Base-by-base conservation (phyloP, 2,329 filamentous ascomycete species). In the Didymella arachidicola region DNA sequence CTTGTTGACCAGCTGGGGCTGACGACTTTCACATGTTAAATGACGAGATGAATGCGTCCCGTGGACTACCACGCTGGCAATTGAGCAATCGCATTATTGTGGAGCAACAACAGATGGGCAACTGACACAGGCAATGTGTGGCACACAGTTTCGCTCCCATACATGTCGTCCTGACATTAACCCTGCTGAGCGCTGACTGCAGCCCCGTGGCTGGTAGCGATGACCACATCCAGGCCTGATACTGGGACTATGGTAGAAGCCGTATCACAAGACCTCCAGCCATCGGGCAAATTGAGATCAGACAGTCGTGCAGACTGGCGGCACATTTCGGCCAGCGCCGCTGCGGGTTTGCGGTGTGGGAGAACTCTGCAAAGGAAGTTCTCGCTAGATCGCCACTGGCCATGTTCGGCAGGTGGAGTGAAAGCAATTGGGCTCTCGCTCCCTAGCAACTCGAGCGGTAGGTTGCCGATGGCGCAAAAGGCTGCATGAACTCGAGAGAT, bases 181-280 rank as follows among this genome's bases (percentile, higher is more conserved):
- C 64, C 58, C 53, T 64, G 48, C 54, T 54, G 59, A 69, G 66
- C 57, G 62, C 66, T 66, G 63, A 60, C 63, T 67, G 68, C 66
- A 69, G 66, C 64, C 66, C 68, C 63, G 63, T 71, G 68, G 68
- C 67, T 70, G 66, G 63, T 71, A 65, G 65, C 63, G 62, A 65
- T 59, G 62, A 56, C 56, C 60, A 58, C 51, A 63, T 61, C 42
- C 56, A 63, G 62, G 58, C 57, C 29, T 54, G 50, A 54, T 50
- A 59, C 56, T 54, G 50, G 56, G 32, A 59, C 46, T 46, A 46
- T 62, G 63, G 59, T 55, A 61, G 59, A 63, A 39, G 46, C 25
- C 56, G 62, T 61, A 65, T 75, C 72, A 76, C 73, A 73, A 72
- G 73, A 74, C 71, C 64, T 59, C 44, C 34, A 50, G 34, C 48